These are phyloP conservation scores for Lumnitzera littorea DNA, from an alignment of 345 rosid genomes.

Conservation along the genomic window DNA sequence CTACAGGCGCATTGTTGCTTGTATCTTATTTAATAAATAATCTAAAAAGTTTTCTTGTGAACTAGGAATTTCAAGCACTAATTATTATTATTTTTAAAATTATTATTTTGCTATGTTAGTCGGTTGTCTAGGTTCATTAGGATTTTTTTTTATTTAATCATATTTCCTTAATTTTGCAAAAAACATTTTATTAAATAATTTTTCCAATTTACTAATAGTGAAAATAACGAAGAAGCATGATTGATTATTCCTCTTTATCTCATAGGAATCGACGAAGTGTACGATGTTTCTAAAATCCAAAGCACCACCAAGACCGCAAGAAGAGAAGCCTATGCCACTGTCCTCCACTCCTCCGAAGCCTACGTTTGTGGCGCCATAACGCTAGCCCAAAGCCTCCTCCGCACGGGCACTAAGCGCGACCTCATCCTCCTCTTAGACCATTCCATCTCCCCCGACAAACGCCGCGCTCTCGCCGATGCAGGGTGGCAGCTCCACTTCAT, in stretches of 20 bases:
- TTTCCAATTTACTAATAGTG: too few relatives aligned
- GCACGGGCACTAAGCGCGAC: conserved; percentile 73
- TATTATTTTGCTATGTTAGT: too few relatives aligned
- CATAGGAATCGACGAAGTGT: conserved; percentile 55
- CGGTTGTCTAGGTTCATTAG: too few relatives aligned
- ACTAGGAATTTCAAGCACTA: too few relatives aligned
- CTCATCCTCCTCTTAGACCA: conserved; percentile 72
- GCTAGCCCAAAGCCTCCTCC: conserved; percentile 76
- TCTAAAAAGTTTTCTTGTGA: too few relatives aligned
- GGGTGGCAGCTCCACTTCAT: conserved; percentile 79
- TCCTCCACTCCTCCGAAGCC: conserved; percentile 76
- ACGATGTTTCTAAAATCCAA: conserved; percentile 49
- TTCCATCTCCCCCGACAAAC: conserved; percentile 63
- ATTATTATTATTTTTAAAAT: too few relatives aligned
- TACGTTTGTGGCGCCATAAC: conserved; percentile 93
- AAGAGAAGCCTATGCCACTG: conserved; percentile 90
- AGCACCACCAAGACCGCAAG: conserved; percentile 31
- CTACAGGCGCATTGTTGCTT: conserved; percentile 58
- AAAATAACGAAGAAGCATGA: background rate
- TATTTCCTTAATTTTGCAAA: too few relatives aligned
- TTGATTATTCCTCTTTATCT: background rate
- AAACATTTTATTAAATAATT: too few relatives aligned
- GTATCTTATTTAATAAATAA: too few relatives aligned
- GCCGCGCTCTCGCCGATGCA: conserved; percentile 48
- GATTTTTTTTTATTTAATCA: too few relatives aligned